phyloP scores from a whole-genome alignment of 1,139 yeast genomes.

The Maudiozyma humilis region DNA sequence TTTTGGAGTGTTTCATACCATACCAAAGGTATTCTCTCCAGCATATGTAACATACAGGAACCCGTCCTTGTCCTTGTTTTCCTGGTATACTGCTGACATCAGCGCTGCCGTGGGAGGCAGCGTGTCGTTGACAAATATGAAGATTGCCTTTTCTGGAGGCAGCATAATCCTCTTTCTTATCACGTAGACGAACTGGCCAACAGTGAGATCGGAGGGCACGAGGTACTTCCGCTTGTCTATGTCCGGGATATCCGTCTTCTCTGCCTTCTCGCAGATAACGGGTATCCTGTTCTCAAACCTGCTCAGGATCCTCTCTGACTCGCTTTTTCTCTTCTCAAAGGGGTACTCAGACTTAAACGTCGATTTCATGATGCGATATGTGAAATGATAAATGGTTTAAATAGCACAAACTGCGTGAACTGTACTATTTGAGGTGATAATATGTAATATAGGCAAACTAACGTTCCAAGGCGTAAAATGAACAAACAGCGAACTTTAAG shows the following conservation, averaged over 20 bases:
- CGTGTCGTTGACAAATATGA: conserved; percentile 91
- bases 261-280: conserved; percentile 95
- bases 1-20: neutral
- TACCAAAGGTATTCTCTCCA: conserved; percentile 77
- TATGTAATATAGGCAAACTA: too few species aligned
- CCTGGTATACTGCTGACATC: conserved; percentile 89
- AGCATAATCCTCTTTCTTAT: conserved; percentile 91
- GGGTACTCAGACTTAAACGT: conserved; percentile 32
- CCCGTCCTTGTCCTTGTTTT: conserved; percentile 96
- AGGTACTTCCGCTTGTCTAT: conserved; percentile 94
- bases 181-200: conserved; percentile 96
- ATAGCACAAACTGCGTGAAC: too few species aligned
- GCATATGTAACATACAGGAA: conserved; percentile 88
- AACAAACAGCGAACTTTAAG: too few species aligned
- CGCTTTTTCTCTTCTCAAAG: conserved; percentile 87
- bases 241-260: conserved; percentile 91
- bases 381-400: too few species aligned
- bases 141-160: conserved; percentile 96
- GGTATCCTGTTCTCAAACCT: conserved; percentile 91
- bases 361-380: conserved; percentile 24
- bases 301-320: conserved; percentile 82
- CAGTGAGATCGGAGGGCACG: conserved; percentile 93
- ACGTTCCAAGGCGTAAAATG: too few species aligned
- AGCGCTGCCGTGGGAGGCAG: conserved; percentile 96
- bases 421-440: too few species aligned